Percentiles rank a stretch among this genome's conserved stretches.
phyloP scores from a whole-genome alignment of 208 protist species.

The Porcisia hertigi region DNA sequence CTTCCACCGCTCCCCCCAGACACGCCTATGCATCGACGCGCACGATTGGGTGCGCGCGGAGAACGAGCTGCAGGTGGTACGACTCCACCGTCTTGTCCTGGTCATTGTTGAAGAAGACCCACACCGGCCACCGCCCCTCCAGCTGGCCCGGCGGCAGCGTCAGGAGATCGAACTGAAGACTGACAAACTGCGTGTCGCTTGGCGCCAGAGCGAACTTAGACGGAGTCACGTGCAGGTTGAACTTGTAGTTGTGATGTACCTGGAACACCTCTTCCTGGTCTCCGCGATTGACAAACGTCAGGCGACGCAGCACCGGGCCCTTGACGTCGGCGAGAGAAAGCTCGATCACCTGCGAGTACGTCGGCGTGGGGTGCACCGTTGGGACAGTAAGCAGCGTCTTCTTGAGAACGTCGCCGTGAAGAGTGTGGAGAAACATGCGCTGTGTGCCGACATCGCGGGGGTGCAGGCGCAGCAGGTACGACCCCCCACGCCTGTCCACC shows the following conservation, averaged over 20 bases:
- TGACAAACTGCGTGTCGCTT: conserved; percentile 71
- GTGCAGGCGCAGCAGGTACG: conserved; percentile 73
- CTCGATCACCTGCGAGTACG: conserved; percentile 81
- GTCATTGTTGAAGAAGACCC: conserved; percentile 89
- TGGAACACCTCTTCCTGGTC: conserved; percentile 71
- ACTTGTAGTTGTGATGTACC: conserved; percentile 88
- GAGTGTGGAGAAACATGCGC: conserved; percentile 70
- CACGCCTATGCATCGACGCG: conserved; percentile 9
- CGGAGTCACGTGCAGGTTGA: conserved; percentile 72
- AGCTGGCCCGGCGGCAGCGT: conserved; percentile 69
- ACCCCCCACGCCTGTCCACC: conserved; percentile 43
- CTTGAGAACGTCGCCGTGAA: conserved; percentile 45
- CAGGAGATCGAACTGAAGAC: conserved; percentile 76
- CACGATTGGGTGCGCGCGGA: conserved; percentile 68
- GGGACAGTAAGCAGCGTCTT: conserved; percentile 81
- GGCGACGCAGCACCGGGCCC: conserved; percentile 79
- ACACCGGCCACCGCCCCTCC: conserved; percentile 90
- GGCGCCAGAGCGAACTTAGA: conserved; percentile 74
- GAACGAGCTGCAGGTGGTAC: conserved; percentile 81
- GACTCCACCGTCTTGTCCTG: conserved; percentile 88
- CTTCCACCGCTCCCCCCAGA: not conserved
- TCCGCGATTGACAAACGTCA: conserved; percentile 74
- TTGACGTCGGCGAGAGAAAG: conserved; percentile 59
- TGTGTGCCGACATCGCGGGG: conserved; percentile 71
- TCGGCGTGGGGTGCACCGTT: conserved; percentile 78